These are phyloP conservation scores for Moesziomyces globuligerus DNA, from an alignment of 1,284 basidiomycete species.

Conservation along the genomic window DNA sequence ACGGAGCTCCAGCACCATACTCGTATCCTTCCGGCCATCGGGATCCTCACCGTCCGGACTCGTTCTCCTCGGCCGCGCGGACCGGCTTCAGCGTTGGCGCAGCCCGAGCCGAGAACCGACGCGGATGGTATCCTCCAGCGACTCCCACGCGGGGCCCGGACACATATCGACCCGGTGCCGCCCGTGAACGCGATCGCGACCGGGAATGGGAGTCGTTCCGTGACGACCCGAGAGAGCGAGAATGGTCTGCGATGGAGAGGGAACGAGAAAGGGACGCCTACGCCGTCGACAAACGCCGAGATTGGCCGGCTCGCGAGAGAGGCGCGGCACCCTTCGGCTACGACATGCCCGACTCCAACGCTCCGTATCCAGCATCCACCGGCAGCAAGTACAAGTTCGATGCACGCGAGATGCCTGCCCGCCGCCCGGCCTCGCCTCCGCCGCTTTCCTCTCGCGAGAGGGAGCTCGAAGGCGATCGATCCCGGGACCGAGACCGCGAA, in stretches of 20 bases:
- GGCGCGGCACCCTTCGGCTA: conserved; percentile 4
- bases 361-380: conserved; percentile 12
- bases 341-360: conserved; percentile 14
- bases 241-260: conserved; percentile 25
- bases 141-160: conserved; percentile 30
- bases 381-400: conserved; percentile 33
- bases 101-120: conserved; percentile 21
- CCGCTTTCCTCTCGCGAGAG: conserved; percentile 13
- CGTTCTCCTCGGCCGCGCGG: conserved; percentile 19
- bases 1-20: conserved; percentile 25
- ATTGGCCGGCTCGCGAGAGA: conserved; percentile 23
- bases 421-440: conserved; percentile 28
- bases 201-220: conserved; percentile 41
- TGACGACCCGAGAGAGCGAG: conserved; percentile 43
- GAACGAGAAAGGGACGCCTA: conserved; percentile 38
- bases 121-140: conserved; percentile 28
- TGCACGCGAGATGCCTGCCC: conserved; percentile 25
- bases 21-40: conserved; percentile 29
- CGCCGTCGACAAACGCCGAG: conserved; percentile 24
- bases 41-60: conserved; percentile 23
- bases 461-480: conserved; percentile 40
- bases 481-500: conserved; percentile 39
- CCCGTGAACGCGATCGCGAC: conserved; percentile 35
- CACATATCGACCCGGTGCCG: conserved; percentile 38
- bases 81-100: conserved; percentile 14